These are phyloP conservation scores for Eutrema heterophyllum DNA, from an alignment of 345 rosid genomes.

Conservation along the genomic window DNA sequence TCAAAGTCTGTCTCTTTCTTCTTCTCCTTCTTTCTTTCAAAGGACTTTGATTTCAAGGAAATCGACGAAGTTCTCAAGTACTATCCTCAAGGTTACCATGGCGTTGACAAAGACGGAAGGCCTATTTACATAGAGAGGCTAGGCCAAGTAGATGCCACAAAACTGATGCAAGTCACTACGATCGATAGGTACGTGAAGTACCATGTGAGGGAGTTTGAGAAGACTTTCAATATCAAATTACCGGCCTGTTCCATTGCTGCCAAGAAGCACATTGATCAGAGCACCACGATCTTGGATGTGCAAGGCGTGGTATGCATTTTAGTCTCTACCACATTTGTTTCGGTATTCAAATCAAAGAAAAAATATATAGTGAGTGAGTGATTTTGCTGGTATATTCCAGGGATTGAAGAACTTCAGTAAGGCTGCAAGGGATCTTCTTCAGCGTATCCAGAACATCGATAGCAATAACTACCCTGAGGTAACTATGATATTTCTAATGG, in stretches of 20 bases:
- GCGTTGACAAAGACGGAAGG: constrained; percentile 85
- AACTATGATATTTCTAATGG: background rate
- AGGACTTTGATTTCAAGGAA: constrained; percentile 89
- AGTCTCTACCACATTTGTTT: constrained; percentile 1
- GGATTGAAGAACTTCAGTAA: constrained; percentile 80
- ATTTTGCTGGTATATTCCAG: constrained; percentile 28
- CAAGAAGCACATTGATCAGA: constrained; percentile 80
- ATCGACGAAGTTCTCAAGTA: constrained; percentile 63
- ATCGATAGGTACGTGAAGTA: constrained; percentile 78
- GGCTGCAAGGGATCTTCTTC: constrained; percentile 79
- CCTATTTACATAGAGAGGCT: constrained; percentile 82
- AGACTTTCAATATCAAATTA: constrained; percentile 63
- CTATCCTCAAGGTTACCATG: constrained; percentile 95
- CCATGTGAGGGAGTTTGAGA: constrained; percentile 88
- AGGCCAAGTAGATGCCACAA: constrained; percentile 78
- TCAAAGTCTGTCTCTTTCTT: background rate
- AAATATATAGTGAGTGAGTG: background rate
- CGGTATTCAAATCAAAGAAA: background rate
- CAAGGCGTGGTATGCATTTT: constrained; percentile 83
- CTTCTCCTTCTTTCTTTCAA: background rate
- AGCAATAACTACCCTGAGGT: constrained; percentile 93
- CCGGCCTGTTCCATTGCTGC: constrained; percentile 83
- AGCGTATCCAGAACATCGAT: constrained; percentile 70
- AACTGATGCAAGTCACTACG: constrained; percentile 86
- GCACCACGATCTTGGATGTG: constrained; percentile 91